Evolutionary conservation across 345 rosid species (phyloP).

Genomic region (Passiflora organensis): DNA sequence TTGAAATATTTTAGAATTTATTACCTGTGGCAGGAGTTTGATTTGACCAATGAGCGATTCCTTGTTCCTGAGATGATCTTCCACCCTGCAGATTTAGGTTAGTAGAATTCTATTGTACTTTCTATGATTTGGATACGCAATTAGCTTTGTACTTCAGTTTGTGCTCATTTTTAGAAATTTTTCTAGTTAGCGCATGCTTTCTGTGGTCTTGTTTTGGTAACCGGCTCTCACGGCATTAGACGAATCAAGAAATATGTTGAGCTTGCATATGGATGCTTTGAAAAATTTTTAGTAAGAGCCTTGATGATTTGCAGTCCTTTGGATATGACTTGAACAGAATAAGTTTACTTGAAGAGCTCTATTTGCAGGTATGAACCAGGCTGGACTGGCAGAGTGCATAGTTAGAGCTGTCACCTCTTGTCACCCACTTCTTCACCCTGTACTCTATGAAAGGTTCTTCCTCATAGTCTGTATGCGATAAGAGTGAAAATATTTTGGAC

Average conservation of each 20-base stretch:
- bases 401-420: conserved; percentile 87
- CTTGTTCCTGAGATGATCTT: conserved; percentile 94
- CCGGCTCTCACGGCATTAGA: neutral
- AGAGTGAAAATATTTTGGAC: neutral
- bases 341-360: neutral
- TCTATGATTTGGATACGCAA: too few species aligned
- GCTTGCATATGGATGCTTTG: neutral
- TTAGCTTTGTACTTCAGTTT: neutral
- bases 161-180: neutral
- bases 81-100: conserved; percentile 93
- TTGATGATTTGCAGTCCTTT: neutral
- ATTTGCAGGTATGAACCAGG: conserved; percentile 82
- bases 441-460: conserved; percentile 77
- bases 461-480: neutral
- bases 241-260: neutral
- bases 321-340: neutral
- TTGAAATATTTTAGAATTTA: conserved; percentile 4
- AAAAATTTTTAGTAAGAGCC: neutral
- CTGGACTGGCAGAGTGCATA: conserved; percentile 93
- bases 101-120: conserved; percentile 8
- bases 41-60: conserved; percentile 85
- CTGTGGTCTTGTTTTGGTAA: neutral
- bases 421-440: conserved; percentile 76
- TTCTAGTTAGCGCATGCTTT: neutral
- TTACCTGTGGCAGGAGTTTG: conserved; percentile 66